Base-by-base conservation (phyloP, 257 asterid species). In the Rehmannia glutinosa region DNA sequence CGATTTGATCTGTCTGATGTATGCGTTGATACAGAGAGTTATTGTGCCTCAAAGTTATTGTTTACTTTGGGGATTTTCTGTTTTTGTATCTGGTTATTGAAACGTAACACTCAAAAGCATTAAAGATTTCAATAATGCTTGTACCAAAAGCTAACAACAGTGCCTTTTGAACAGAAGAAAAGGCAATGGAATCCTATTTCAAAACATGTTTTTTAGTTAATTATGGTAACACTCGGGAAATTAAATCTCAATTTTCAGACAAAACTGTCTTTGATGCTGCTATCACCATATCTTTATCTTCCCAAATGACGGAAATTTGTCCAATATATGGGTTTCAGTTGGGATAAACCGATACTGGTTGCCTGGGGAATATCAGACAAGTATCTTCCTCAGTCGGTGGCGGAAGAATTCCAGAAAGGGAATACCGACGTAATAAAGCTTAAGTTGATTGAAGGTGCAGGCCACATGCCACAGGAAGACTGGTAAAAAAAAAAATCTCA, bases 391-490 rank as follows among this genome's bases (percentile, higher is more conserved):
- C 90, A 81, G 61, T 76, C 95, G 19, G 86, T 87, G 60, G 99
- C 99, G 3, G 95, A 88, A 66, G 99, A 93, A 47, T 93, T 93
- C 72, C 82, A 77, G 69, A 85, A 77, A 70, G 79, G 75, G 73
- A 93, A 90, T 78, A 81, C 94, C 0, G 74, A 80, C 17, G 64
- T 28, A 19, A 60, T 93, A 65, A 74, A 86, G 77, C 88, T 90
- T 51, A 85, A 85, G 76, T 63, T 90, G 83, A 82, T 93, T 63
- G 99, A 93, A 85, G 99, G 99, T 17, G 99, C 99, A 12, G 97
- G 99, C 39, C 99, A 93, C 72, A 93, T 93, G 96, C 99, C 99
- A 2, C 96, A 90, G 74, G 99, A 90, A 79, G 99, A 93, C 80
- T 93, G 97, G 99, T 93, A 93, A 55, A 12, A 66, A 66, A 12